These are phyloP conservation scores for Populus alba DNA, from an alignment of 345 rosid species.

Conservation along the genomic window DNA sequence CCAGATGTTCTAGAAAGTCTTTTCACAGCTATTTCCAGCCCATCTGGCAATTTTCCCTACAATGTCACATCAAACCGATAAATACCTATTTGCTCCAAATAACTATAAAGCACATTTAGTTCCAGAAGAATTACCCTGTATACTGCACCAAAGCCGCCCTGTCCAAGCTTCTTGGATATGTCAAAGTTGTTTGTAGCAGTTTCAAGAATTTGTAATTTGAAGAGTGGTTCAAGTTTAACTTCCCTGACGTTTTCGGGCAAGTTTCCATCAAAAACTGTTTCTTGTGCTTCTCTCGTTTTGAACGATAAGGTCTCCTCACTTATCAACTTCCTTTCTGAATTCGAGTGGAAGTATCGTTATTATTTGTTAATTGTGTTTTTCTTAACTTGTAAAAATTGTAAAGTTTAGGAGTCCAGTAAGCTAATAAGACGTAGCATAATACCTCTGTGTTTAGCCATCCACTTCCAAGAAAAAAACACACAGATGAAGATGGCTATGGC, in stretches of 20 bases:
- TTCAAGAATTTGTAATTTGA: constrained; percentile 5
- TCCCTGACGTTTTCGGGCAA: too few relatives aligned
- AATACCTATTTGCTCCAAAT: background rate
- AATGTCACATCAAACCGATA: background rate
- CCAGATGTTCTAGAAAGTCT: constrained; percentile 20
- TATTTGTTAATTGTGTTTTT: background rate
- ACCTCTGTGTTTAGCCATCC: background rate
- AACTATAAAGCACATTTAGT: background rate
- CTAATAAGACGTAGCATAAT: background rate
- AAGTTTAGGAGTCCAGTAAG: background rate
- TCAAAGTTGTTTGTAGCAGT: constrained; percentile 18
- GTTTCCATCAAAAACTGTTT: background rate
- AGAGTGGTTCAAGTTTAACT: background rate
- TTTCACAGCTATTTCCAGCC: constrained; percentile 20
- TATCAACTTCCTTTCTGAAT: background rate
- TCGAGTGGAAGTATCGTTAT: background rate
- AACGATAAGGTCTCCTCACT: background rate
- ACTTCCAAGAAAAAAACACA: background rate
- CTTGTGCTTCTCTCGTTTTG: background rate
- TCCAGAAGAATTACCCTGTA: constrained; percentile 9
- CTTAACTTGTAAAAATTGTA: background rate
- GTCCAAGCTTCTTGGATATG: constrained; percentile 14
- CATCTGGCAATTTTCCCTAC: constrained; percentile 18
- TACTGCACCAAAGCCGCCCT: constrained; percentile 25
- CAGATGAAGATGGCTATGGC: background rate